A percentile compares a stretch with the other conserved stretches of the same genome.
Conservation (phyloP, 179 eudicot genomes). For the Beta macrorhiza region DNA sequence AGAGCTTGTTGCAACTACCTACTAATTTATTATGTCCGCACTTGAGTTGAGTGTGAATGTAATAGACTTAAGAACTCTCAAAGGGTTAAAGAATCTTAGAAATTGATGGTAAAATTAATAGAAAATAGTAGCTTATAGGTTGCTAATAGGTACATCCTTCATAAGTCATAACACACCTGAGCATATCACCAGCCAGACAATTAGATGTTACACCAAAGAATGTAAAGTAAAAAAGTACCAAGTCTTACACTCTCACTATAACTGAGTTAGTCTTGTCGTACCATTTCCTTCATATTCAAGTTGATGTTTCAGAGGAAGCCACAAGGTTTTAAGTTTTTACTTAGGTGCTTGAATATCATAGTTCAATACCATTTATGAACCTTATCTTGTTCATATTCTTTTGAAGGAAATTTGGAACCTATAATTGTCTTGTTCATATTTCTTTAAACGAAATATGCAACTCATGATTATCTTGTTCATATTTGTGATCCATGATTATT, state of each 20-base stretch:
- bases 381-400: too few species aligned
- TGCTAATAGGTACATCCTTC: not conserved
- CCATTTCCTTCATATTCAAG: not conserved
- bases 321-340: too few species aligned
- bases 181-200: not conserved
- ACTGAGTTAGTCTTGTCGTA: not conserved
- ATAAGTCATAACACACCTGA: not conserved
- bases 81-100: slow-evolving; percentile 2
- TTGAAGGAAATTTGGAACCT: too few species aligned
- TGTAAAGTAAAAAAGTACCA: not conserved
- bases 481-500: too few species aligned
- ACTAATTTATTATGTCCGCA: not conserved
- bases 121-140: not conserved
- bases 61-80: not conserved
- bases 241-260: not conserved
- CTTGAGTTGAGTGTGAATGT: not conserved
- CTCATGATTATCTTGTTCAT: too few species aligned
- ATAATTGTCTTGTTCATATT: too few species aligned
- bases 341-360: not conserved
- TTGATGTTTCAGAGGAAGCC: not conserved
- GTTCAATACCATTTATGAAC: too few species aligned
- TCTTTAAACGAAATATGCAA: too few species aligned
- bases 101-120: not conserved
- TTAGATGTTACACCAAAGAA: not conserved
- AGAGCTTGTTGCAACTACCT: not conserved